phyloP scores from a whole-genome alignment of 352 stramenopile genomes.

The Blastocystis hominis region DNA sequence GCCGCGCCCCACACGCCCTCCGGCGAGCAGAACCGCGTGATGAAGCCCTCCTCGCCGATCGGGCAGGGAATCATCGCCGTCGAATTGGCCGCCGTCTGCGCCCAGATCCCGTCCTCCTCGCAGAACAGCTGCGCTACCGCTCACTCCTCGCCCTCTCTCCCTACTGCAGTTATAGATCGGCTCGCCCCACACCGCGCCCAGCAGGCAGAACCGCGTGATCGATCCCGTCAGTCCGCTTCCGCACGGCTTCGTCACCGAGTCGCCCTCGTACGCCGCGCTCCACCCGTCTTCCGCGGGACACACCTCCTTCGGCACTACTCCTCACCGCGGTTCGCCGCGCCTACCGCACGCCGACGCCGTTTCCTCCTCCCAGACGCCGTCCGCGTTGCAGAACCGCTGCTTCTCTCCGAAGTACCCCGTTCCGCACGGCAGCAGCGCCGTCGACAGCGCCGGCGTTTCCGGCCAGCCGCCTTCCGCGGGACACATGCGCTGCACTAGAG shows the following conservation, averaged over 20 bases:
- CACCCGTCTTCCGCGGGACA: neutral
- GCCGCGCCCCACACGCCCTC: constrained; percentile 30
- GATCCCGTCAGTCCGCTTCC: neutral
- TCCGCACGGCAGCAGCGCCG: neutral
- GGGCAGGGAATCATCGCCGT: constrained; percentile 11
- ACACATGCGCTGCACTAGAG: neutral
- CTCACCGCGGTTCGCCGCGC: neutral
- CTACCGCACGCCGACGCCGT: neutral
- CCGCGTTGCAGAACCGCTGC: constrained; percentile 1
- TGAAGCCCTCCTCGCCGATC: neutral
- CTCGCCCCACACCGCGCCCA: neutral
- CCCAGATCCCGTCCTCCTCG: neutral
- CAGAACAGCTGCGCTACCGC: neutral
- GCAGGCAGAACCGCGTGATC: neutral
- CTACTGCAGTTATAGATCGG: neutral
- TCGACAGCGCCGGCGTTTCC: neutral
- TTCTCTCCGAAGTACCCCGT: neutral
- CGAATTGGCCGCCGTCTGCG: neutral
- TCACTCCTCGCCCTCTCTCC: neutral
- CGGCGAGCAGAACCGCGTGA: neutral
- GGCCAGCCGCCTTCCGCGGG: neutral
- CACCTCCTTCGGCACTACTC: neutral
- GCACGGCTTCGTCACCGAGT: neutral
- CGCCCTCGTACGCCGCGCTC: neutral
- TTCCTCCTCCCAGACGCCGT: neutral